Conservation (phyloP, 2,329 filamentous ascomycete species). For the Blastomyces silverae region DNA sequence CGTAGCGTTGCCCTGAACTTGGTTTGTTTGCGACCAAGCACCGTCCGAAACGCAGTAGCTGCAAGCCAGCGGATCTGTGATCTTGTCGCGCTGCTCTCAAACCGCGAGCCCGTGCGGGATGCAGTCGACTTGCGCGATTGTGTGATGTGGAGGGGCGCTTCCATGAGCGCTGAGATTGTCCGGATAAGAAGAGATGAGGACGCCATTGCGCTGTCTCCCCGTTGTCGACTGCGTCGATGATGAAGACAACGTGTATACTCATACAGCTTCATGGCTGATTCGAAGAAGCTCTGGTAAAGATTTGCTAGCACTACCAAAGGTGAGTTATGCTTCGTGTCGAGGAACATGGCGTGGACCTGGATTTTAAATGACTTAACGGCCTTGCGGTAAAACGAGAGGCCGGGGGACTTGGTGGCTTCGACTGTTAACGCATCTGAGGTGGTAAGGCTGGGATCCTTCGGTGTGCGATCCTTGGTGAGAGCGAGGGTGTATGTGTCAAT, state of each 20-base stretch:
- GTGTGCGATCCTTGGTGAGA: constrained; percentile 60
- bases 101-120: constrained; percentile 27
- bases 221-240: constrained; percentile 32
- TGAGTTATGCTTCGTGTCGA: constrained; percentile 70
- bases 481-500: constrained; percentile 71
- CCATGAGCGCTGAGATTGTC: constrained; percentile 59
- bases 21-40: constrained; percentile 66
- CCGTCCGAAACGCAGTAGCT: constrained; percentile 60
- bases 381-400: constrained; percentile 73
- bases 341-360: constrained; percentile 61
- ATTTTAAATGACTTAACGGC: constrained; percentile 69
- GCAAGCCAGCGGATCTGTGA: constrained; percentile 59
- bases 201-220: constrained; percentile 17
- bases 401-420: constrained; percentile 64
- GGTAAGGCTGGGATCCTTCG: constrained; percentile 47
- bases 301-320: constrained; percentile 63
- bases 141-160: constrained; percentile 58
- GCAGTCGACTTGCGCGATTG: constrained; percentile 44
- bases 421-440: constrained; percentile 70
- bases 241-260: constrained; percentile 56
- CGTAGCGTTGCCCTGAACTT: constrained; percentile 56
- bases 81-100: constrained; percentile 55
- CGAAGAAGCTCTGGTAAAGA: constrained; percentile 64
- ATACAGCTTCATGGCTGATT: constrained; percentile 69
- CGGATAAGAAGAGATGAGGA: constrained; percentile 59